Base-by-base conservation (phyloP, 2,329 filamentous ascomycete genomes). In the Xylogone sp. region DNA sequence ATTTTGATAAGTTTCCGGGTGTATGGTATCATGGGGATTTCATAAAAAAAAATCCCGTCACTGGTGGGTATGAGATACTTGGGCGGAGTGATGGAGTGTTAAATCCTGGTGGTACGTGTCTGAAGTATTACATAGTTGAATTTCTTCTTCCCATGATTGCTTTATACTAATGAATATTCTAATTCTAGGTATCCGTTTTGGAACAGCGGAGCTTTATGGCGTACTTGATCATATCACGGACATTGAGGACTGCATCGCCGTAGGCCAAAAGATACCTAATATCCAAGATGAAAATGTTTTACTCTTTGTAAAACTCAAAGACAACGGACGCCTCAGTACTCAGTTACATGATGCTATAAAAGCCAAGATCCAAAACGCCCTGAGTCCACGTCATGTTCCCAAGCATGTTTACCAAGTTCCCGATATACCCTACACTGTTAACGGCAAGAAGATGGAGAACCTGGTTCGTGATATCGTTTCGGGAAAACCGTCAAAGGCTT, bases 1-100 rank as follows among this genome's bases (percentile, higher is more conserved):
- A 86, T 67, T 86, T 84, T 62, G 74, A 71, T 0, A 75, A 81
- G 27, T 86, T 81, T 69, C 69, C 75, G 3, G 69, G 81, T 50
- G 86, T 87, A 2, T 92, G 88, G 88, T 86, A 86, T 0, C 88
- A 92, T 56, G 88, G 88, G 20, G 88, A 93, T 62, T 91, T 90
- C 64, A 84, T 88, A 60, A 76, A 77, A 18, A 70, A 86, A n/a
- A 81, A 91, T 61, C 86, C 87, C 0, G 58, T 69, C 6, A 90
- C 87, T 2, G 77, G 79, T 5, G 78, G 82, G 45, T 65, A 89
- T 10, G 67, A 78, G 18, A 83, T 90, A 58, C 75, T 88, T 0
- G 86, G 87, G 2, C 77, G 87, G 1, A 84, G 46, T 39, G 46
- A 48, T 21, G 46, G 46, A 20, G 46, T 48, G 18, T 22, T 48